phyloP scores from a whole-genome alignment of 371 early-diverging fungal genomes.

The Entomophthora muscae region DNA sequence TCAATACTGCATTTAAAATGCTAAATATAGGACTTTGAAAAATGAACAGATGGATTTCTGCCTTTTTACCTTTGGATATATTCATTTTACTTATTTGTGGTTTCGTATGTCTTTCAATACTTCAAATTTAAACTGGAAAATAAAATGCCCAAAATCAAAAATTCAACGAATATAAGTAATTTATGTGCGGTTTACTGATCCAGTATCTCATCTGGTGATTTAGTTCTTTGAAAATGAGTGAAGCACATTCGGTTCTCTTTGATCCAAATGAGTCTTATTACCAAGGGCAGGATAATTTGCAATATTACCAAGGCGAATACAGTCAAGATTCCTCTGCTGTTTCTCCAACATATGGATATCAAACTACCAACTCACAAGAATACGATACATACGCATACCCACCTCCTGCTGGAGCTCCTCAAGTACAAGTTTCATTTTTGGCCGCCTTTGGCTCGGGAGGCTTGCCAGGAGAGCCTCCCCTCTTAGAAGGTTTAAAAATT shows the following conservation, averaged over 20 bases:
- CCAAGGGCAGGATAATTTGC: background rate
- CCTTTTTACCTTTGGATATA: no score
- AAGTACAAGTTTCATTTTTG: slow-evolving; percentile 11
- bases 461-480: slow-evolving; percentile 68
- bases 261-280: background rate
- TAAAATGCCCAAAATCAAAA: no score
- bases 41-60: no score
- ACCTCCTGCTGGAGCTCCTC: background rate
- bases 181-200: no score
- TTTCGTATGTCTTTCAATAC: no score
- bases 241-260: background rate
- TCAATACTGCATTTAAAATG: no score
- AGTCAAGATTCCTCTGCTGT: background rate
- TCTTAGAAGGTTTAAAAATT: slow-evolving; percentile 40
- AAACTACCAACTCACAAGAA: background rate
- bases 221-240: background rate
- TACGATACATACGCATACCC: background rate
- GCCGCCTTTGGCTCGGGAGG: slow-evolving; percentile 74
- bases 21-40: no score
- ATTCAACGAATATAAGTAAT: no score
- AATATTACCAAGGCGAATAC: background rate
- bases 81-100: no score
- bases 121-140: no score
- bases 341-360: background rate
- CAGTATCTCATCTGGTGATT: no score